phyloP scores from a whole-genome alignment of 352 stramenopile species.

The Globisporangium radiosum region DNA sequence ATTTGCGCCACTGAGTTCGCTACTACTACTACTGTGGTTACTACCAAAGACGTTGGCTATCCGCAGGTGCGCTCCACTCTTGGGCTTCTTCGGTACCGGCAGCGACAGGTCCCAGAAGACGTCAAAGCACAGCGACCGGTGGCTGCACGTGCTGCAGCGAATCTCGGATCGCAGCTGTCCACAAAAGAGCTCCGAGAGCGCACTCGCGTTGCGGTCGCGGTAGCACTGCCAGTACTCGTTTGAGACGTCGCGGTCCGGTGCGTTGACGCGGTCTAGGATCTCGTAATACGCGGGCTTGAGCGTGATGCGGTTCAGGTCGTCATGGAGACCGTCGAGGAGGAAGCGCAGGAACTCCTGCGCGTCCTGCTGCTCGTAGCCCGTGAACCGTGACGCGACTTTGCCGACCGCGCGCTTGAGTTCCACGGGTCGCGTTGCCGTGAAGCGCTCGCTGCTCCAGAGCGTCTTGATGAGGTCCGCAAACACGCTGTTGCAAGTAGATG shows the following conservation, averaged over 20 bases:
- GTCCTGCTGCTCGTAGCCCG: constrained; percentile 85
- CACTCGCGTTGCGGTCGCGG: constrained; percentile 51
- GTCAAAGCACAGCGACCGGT: constrained; percentile 77
- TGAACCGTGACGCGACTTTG: constrained; percentile 65
- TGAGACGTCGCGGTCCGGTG: constrained; percentile 52
- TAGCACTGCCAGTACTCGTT: constrained; percentile 88
- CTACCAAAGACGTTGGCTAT: constrained; percentile 30
- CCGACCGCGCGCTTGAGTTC: constrained; percentile 73
- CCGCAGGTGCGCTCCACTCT: constrained; percentile 24
- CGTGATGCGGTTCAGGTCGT: constrained; percentile 75
- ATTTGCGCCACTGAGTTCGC: neutral
- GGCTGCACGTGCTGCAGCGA: constrained; percentile 58
- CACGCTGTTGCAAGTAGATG: constrained; percentile 15
- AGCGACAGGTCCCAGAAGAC: constrained; percentile 82
- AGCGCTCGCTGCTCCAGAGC: constrained; percentile 55
- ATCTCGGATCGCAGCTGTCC: constrained; percentile 78
- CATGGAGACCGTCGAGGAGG: constrained; percentile 80
- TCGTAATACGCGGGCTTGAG: constrained; percentile 73
- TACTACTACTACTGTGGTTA: neutral
- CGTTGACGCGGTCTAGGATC: constrained; percentile 50
- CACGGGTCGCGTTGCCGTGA: constrained; percentile 45
- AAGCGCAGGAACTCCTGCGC: constrained; percentile 89
- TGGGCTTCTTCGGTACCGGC: constrained; percentile 60
- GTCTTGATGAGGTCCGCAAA: constrained; percentile 69
- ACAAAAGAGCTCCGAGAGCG: constrained; percentile 76